Percentiles rank a stretch among this genome's conserved stretches.
phyloP scores from a whole-genome alignment of 768 basidiomycete species.

The Clitopilus hobsonii region DNA sequence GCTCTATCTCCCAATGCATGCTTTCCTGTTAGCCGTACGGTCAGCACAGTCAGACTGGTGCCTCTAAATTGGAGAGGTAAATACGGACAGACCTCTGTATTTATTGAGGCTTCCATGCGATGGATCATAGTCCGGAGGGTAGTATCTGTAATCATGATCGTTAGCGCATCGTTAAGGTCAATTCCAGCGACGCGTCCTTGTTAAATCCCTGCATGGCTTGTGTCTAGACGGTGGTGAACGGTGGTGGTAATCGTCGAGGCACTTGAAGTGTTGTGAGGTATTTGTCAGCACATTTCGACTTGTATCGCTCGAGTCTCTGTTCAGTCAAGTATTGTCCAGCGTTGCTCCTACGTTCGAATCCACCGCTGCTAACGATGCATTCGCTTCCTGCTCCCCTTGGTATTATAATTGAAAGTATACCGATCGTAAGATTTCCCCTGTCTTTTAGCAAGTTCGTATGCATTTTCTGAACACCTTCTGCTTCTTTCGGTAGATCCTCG shows the following conservation, averaged over 20 bases:
- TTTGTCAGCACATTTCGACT: too few species aligned
- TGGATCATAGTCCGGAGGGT: conserved; percentile 47
- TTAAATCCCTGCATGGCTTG: conserved; percentile 42
- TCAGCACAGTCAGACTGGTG: conserved; percentile 5
- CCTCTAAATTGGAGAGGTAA: neutral
- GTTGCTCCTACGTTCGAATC: too few species aligned
- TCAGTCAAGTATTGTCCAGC: too few species aligned
- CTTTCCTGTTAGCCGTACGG: conserved; percentile 53
- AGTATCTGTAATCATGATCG: conserved; percentile 29
- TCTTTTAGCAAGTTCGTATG: too few species aligned
- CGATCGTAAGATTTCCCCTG: too few species aligned
- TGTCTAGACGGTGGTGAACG: neutral
- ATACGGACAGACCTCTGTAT: conserved; percentile 48
- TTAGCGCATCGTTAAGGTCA: neutral
- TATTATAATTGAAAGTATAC: too few species aligned
- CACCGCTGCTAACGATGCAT: too few species aligned
- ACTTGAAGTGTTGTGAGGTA: neutral
- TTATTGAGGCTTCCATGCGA: conserved; percentile 68
- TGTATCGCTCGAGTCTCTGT: too few species aligned
- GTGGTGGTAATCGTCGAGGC: neutral
- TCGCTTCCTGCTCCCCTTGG: too few species aligned
- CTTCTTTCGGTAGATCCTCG: too few species aligned
- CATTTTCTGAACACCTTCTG: too few species aligned
- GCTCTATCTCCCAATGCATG: conserved; percentile 93
- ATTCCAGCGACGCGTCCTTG: conserved; percentile 25